phyloP scores from a whole-genome alignment of 208 protist species.

The Leishmania martiniquensis region DNA sequence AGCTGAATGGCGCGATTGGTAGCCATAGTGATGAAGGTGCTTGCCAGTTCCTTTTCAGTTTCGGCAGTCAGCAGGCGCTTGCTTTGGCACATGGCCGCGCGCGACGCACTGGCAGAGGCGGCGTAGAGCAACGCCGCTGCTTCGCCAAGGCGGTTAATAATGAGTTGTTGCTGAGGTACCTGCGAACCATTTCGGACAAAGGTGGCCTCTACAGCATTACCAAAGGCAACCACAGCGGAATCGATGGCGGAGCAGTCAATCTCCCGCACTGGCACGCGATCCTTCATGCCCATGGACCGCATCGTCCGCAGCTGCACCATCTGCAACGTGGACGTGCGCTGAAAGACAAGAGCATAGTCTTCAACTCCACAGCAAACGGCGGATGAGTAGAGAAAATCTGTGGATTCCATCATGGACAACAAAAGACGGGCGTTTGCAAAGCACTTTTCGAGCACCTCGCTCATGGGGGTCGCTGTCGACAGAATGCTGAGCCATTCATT shows the following conservation, averaged over 20 bases:
- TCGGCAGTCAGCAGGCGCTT: constrained; percentile 75
- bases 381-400: constrained; percentile 76
- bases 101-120: constrained; percentile 79
- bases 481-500: constrained; percentile 64
- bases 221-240: constrained; percentile 79
- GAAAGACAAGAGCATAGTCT: constrained; percentile 85
- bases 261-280: constrained; percentile 73
- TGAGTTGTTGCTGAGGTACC: constrained; percentile 72
- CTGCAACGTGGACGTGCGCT: constrained; percentile 83
- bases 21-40: constrained; percentile 66
- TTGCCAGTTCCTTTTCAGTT: constrained; percentile 71
- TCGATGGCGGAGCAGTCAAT: constrained; percentile 74
- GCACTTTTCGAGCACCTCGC: constrained; percentile 52
- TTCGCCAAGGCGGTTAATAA: constrained; percentile 85
- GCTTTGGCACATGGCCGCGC: constrained; percentile 65
- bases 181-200: constrained; percentile 81
- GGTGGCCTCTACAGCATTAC: constrained; percentile 73
- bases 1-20: constrained; percentile 52
- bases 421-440: constrained; percentile 50
- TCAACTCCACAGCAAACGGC: constrained; percentile 86
- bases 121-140: constrained; percentile 79
- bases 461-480: constrained; percentile 57
- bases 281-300: constrained; percentile 62
- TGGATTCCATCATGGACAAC: constrained; percentile 68
- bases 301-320: constrained; percentile 73